Percentiles rank a stretch among this genome's conserved stretches.
Evolutionary conservation across 257 asterid genomes (phyloP).

Genomic region (Plantago major): DNA sequence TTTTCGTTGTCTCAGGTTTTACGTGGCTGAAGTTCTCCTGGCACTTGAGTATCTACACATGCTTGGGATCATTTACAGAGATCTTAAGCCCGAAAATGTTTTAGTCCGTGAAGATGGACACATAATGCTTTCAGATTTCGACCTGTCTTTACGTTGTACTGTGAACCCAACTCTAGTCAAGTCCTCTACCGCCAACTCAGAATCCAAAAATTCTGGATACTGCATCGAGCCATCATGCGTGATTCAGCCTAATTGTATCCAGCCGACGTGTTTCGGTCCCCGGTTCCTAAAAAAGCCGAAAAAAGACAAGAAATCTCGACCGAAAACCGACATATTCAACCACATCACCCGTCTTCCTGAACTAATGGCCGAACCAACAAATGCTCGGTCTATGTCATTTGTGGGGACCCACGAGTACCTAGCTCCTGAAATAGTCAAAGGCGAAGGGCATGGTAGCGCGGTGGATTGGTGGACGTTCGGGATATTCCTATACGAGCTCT

Average conservation of each 20-base stretch:
- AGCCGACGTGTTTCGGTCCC: conserved; percentile 52
- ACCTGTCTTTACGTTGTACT: conserved; percentile 54
- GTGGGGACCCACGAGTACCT: conserved; percentile 67
- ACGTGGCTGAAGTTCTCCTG: conserved; percentile 66
- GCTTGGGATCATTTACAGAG: conserved; percentile 68
- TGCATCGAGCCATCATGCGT: conserved; percentile 53
- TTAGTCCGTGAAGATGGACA: conserved; percentile 66
- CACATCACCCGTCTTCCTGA: conserved; percentile 51
- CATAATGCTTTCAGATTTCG: conserved; percentile 69
- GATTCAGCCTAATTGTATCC: conserved; percentile 49
- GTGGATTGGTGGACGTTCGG: conserved; percentile 78
- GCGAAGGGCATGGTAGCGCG: conserved; percentile 70
- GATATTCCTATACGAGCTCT: conserved; percentile 50
- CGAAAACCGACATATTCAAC: conserved; percentile 32
- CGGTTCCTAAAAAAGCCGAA: conserved; percentile 45
- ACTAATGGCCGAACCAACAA: conserved; percentile 62
- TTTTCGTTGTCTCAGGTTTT: conserved; percentile 36
- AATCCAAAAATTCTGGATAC: conserved; percentile 41
- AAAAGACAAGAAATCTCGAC: conserved; percentile 48
- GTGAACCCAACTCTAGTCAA: conserved; percentile 58
- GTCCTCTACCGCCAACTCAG: conserved; percentile 31
- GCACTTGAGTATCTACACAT: conserved; percentile 61
- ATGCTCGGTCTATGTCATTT: conserved; percentile 67
- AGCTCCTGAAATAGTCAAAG: conserved; percentile 62
- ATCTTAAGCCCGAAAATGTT: conserved; percentile 62